Conservation (phyloP, 768 basidiomycete species). For the Postia placenta region DNA sequence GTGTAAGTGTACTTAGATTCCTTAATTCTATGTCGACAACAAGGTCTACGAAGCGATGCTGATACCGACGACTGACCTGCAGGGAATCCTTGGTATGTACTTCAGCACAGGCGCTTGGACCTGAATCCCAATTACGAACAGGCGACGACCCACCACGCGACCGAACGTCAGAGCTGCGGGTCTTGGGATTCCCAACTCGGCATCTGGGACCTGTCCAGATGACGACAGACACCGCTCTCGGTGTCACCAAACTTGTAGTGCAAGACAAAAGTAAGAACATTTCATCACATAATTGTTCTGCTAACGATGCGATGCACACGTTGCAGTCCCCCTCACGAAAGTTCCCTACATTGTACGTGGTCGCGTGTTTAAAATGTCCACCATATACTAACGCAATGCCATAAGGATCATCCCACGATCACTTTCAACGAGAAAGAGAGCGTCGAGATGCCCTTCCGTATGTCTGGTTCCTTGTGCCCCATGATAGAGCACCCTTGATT, state of each 20-base stretch:
- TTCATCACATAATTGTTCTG: neutral
- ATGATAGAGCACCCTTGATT: too few species aligned
- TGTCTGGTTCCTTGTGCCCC: too few species aligned
- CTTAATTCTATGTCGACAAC: too few species aligned
- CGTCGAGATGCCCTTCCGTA: conserved; percentile 98
- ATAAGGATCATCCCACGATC: conserved; percentile 93
- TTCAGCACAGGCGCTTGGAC: conserved; percentile 1
- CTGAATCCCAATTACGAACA: conserved; percentile 26
- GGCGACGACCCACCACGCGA: conserved; percentile 97
- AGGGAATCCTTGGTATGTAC: conserved; percentile 56
- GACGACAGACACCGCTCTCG: conserved; percentile 97
- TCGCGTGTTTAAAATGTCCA: neutral
- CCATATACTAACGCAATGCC: neutral
- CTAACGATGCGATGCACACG: neutral
- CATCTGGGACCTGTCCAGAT: conserved; percentile 89
- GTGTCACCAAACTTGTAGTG: conserved; percentile 82
- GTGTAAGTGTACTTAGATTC: conserved; percentile 54
- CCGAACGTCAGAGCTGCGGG: conserved; percentile 82
- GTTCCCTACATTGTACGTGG: conserved; percentile 69
- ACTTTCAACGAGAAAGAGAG: conserved; percentile 80
- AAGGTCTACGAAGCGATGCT: too few species aligned
- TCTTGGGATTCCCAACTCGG: conserved; percentile 79
- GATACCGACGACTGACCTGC: neutral
- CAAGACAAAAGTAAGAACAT: conserved; percentile 51
- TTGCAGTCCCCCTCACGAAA: conserved; percentile 53